Base-by-base conservation (phyloP, 1,139 yeast genomes). In the Saccharomyces hybrid region DNA sequence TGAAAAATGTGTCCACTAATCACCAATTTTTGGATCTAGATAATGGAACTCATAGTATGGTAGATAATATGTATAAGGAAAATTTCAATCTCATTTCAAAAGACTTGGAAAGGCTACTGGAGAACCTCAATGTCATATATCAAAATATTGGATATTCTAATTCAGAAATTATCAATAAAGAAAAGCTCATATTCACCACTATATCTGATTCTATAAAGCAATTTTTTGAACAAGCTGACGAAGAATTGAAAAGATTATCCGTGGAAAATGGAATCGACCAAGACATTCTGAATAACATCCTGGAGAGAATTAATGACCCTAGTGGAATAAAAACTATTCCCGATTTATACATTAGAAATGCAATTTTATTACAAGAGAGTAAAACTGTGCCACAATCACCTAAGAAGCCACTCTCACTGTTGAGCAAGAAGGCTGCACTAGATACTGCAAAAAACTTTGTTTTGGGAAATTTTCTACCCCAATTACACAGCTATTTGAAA, bases 261-360 rank as follows among this genome's bases (percentile, higher is more conserved):
- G 52, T 57, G 9, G 67, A 68, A 34, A 73, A 73, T 51, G 57
- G 64, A n/a, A 55, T 58, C 7, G 66, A 68, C 7, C 68, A 66
- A 34, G 62, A 63, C 13, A 61, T 65, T 2, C 52, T 74, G 29
- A 69, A 67, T 51, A 56, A 56, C 13, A 64, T 74, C 19, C 57
- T 74, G 49, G 63, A 62, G 6, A 61, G 67, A 7, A 62, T 73
- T 4, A 61, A 67, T 51, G 77, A 74, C 54, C 63, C 70, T 5
- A 67, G 62, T 34, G 77, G 76, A 0, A 63, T 67, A 11, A 61
- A 64, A 26, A 70, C 76, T 0, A 72, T 74, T 4, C 74, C 75
- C 8, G 77, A 74, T 56, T 58, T 73, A 11, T 73, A 72, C 49
- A 65, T 70, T 6, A 62, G 76, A 54, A 73, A 73, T 55, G 63